Evolutionary conservation across 2,329 filamentous ascomycete genomes (phyloP).

Genomic region (Emmonsiellopsis sp.): DNA sequence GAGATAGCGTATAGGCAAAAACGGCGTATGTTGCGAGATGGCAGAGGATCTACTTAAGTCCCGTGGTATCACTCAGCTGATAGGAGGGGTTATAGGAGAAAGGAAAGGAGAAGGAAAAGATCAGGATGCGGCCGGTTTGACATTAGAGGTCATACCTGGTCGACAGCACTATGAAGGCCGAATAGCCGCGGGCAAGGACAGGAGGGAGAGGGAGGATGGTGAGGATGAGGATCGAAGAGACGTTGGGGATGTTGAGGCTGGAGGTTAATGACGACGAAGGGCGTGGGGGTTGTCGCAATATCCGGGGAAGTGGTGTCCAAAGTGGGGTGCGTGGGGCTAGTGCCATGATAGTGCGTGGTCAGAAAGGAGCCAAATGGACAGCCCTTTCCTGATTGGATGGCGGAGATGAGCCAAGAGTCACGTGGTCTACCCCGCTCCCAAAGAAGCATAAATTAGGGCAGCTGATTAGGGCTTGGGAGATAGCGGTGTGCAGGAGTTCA

Average conservation of each 20-base stretch:
- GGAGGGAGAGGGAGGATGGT: constrained; percentile 5
- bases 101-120: too few species aligned
- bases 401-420: not conserved
- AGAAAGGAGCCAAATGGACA: not conserved
- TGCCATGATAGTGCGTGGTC: not conserved
- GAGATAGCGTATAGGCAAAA: too few species aligned
- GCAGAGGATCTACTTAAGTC: too few species aligned
- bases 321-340: not conserved
- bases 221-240: constrained; percentile 1
- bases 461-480: not conserved
- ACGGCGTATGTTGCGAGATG: too few species aligned
- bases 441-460: not conserved
- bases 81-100: too few species aligned
- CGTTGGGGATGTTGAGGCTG: not conserved
- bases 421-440: not conserved
- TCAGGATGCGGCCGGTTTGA: too few species aligned
- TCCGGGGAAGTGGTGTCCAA: not conserved
- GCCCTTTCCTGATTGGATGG: too few species aligned
- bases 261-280: not conserved
- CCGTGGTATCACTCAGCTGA: too few species aligned
- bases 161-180: constrained; percentile 1
- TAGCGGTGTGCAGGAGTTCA: not conserved
- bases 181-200: not conserved
- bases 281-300: not conserved
- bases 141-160: too few species aligned